A percentile compares a stretch with the other conserved stretches of the same genome.
These are phyloP conservation scores for Lichtheimia ramosa DNA, from an alignment of 371 early-diverging fungal genomes.

Conservation along the genomic window DNA sequence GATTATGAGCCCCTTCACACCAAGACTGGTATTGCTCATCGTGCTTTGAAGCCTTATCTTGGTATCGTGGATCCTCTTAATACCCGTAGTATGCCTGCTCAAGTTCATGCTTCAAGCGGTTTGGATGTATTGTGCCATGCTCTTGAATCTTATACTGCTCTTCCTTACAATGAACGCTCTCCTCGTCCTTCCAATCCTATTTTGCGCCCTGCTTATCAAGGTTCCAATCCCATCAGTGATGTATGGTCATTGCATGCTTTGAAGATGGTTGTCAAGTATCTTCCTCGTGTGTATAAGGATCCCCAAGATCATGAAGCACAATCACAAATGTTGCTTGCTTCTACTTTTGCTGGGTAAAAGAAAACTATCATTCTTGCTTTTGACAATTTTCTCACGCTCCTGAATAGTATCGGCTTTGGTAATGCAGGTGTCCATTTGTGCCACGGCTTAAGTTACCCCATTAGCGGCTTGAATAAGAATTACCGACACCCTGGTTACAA, in stretches of 20 bases:
- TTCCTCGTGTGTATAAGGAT: conserved; percentile 74
- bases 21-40: conserved; percentile 91
- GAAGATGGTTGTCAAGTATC: conserved; percentile 77
- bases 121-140: conserved; percentile 92
- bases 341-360: conserved; percentile 75
- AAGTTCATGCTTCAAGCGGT: conserved; percentile 85
- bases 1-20: conserved; percentile 82
- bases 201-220: conserved; percentile 89
- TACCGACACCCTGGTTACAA: conserved; percentile 86
- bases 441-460: conserved; percentile 72
- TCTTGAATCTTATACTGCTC: conserved; percentile 88
- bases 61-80: conserved; percentile 91
- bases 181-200: conserved; percentile 84
- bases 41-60: conserved; percentile 82
- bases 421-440: conserved; percentile 88
- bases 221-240: conserved; percentile 90
- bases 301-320: conserved; percentile 78
- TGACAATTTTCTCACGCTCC: conserved; percentile 1
- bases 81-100: conserved; percentile 81
- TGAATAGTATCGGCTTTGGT: conserved; percentile 82
- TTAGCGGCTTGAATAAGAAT: conserved; percentile 79
- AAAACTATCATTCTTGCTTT: background rate
- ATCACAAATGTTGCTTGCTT: conserved; percentile 86
- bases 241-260: conserved; percentile 88
- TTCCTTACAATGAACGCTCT: conserved; percentile 81